These are phyloP conservation scores for Colletotrichum tropicale DNA, from an alignment of 2,329 filamentous ascomycete species.

Conservation along the genomic window DNA sequence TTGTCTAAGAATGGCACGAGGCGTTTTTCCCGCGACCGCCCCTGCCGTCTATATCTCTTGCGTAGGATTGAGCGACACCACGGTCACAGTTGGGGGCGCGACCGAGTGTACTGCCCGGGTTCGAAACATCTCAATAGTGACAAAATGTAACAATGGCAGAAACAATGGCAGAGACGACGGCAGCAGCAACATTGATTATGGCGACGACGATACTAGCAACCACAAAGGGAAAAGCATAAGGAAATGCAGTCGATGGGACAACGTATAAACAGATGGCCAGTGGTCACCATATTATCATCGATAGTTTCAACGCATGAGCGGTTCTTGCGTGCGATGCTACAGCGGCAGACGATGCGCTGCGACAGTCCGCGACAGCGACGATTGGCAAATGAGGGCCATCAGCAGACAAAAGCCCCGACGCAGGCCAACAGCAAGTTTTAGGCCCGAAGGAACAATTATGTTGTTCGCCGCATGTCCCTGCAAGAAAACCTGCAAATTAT, in stretches of 20 bases:
- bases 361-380: not conserved
- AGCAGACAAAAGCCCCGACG: not conserved
- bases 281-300: rapidly evolving
- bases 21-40: not conserved
- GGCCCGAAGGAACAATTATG: not conserved
- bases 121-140: not conserved
- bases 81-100: not conserved
- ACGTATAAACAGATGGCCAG: not conserved
- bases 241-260: rapidly evolving
- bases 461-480: not conserved
- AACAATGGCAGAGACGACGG: not conserved
- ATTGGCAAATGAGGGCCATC: not conserved
- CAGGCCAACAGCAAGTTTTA: not conserved
- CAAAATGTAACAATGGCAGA: no score
- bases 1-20: not conserved
- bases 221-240: rapidly evolving
- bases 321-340: not conserved
- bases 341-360: not conserved
- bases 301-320: not conserved
- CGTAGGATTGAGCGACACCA: not conserved
- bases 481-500: not conserved
- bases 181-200: not conserved
- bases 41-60: not conserved
- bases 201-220: not conserved
- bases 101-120: not conserved